phyloP scores from a whole-genome alignment of 2,329 filamentous ascomycete genomes.

The Colletotrichum theobromicola region DNA sequence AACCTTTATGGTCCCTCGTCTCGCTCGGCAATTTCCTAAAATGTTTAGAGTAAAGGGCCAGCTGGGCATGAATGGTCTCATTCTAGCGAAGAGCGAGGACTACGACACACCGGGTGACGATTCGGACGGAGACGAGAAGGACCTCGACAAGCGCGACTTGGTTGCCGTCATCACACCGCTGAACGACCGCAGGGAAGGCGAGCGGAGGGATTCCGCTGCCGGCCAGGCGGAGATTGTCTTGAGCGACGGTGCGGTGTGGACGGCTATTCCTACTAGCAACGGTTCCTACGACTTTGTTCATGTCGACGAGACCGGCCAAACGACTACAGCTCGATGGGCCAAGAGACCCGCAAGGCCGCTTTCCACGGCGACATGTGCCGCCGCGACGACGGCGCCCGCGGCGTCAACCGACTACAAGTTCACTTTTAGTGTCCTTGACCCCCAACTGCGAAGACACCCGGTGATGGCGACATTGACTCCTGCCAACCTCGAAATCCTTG shows the following conservation, averaged over 20 bases:
- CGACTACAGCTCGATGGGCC: constrained; percentile 73
- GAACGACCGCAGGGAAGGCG: constrained; percentile 52
- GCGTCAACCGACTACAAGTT: constrained; percentile 58
- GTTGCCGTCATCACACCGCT: constrained; percentile 69
- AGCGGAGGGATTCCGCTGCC: constrained; percentile 51
- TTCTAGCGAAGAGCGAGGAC: constrained; percentile 74
- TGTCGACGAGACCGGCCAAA: constrained; percentile 61
- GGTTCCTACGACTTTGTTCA: constrained; percentile 72
- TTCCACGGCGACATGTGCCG: constrained; percentile 25
- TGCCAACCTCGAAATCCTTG: constrained; percentile 70
- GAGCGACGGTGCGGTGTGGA: constrained; percentile 66
- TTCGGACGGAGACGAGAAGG: constrained; percentile 55
- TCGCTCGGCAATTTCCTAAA: constrained; percentile 66
- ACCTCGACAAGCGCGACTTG: constrained; percentile 55
- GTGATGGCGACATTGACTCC: constrained; percentile 73
- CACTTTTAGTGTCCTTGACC: constrained; percentile 79
- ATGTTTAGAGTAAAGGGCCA: constrained; percentile 68
- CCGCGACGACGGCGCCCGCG: constrained; percentile 25
- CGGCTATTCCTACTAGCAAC: constrained; percentile 53
- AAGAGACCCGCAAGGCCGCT: constrained; percentile 40
- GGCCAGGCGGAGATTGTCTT: constrained; percentile 70
- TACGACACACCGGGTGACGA: constrained; percentile 53
- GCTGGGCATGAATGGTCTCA: constrained; percentile 71
- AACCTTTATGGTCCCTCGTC: constrained; percentile 60
- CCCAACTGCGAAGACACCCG: constrained; percentile 72